Evolutionary conservation across 257 asterid genomes (phyloP).

Genomic region (Solanum lycopersicoides): DNA sequence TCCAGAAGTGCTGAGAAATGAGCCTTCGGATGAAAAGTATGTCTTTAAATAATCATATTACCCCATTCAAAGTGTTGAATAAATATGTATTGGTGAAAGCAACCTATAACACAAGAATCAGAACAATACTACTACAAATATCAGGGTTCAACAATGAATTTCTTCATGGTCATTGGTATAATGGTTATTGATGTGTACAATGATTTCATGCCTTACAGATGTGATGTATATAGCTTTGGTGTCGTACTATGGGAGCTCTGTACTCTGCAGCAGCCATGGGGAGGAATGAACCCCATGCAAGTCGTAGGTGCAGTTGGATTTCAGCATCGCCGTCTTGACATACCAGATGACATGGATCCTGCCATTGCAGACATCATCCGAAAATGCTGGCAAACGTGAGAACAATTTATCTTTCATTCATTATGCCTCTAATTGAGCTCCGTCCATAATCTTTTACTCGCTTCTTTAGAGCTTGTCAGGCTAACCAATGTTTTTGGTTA

Average conservation of each 20-base stretch:
- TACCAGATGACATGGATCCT: constrained; percentile 78
- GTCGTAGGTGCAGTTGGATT: constrained; percentile 98
- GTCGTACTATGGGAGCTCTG: constrained; percentile 94
- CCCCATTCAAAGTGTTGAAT: not conserved
- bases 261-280: constrained; percentile 92
- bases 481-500: not conserved
- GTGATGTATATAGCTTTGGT: constrained; percentile 90
- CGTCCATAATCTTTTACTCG: not conserved
- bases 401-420: not conserved
- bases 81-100: not conserved
- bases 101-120: not conserved
- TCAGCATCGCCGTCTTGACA: constrained; percentile 93
- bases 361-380: constrained; percentile 54
- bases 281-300: constrained; percentile 98
- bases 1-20: constrained; percentile 97
- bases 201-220: constrained; percentile 36
- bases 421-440: not conserved
- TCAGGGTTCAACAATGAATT: not conserved
- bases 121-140: not conserved
- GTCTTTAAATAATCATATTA: constrained; percentile 1
- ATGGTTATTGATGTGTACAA: not conserved
- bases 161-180: not conserved
- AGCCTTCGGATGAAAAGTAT: constrained; percentile 95
- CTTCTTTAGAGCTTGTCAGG: not conserved
- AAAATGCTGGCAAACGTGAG: constrained; percentile 96